Base-by-base conservation (phyloP, 108 stramenopile species). In the Aurantiochytrium sp. region DNA sequence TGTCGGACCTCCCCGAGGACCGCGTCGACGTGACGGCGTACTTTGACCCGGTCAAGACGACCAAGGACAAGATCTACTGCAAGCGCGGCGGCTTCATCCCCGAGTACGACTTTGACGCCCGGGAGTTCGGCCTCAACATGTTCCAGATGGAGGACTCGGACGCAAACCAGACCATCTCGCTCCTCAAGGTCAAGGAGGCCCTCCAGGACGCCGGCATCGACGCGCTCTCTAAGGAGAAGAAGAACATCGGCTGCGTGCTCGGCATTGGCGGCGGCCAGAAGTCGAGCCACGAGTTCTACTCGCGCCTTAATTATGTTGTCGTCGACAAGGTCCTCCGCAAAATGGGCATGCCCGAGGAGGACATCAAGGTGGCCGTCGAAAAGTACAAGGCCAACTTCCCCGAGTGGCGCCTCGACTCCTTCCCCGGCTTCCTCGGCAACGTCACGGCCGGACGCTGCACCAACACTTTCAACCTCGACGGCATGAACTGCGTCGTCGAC, bases 371-470 rank as follows among this genome's bases (percentile, higher is more conserved):
- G 8, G 59, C 59, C 34, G 59, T 65, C 34, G 59, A 65, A 34
- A 65, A 65, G 59, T 65, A 65, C 59, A 65, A 65, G 59, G 59
- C 59, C 59, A 65, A 65, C 59, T 65, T 65, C 59, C 59, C 59
- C 34, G 59, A 65, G 59, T 65, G 59, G 59, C 59, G 59, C 59
- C 59, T 65, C 34, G 59, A 65, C 59, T 65, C 59, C 59, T 65
- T 65, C 2, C 59, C 59, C 24, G 59, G 59, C 34, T 65, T 65
- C 59, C 59, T 65, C 59, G 59, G 59, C 59, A 65, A 65, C 59
- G 59, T 65, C 34, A 65, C 59, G 8, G 59, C 59, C 59, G 59
- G 59, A 2, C 59, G 59, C 59, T 65, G 59, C 34, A 65, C 59
- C 34, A 65, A 65, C 59, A 65, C 59, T 19, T 65, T 65, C 59